phyloP scores from a whole-genome alignment of 371 early-diverging fungal genomes.

The Chytridiales sp. region DNA sequence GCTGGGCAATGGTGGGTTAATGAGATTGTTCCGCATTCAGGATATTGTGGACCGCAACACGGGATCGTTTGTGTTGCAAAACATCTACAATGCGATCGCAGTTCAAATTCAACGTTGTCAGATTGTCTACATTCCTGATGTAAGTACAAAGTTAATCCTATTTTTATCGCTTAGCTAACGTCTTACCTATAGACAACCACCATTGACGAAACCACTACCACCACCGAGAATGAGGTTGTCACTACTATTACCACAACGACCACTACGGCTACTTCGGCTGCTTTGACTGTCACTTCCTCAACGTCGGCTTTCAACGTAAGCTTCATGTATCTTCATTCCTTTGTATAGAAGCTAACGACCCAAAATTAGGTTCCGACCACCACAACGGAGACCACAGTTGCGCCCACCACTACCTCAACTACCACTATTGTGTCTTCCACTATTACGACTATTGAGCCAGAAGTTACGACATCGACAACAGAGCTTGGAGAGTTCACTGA shows the following conservation, averaged over 20 bases:
- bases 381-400: neutral
- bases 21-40: constrained; percentile 33
- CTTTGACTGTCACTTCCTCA: neutral
- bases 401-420: constrained; percentile 2
- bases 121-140: constrained; percentile 1
- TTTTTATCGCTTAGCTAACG: neutral
- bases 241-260: constrained; percentile 6
- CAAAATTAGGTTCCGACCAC: too few species aligned
- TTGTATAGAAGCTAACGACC: too few species aligned
- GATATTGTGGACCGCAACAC: constrained; percentile 27
- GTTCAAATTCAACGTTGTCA: constrained; percentile 9
- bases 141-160: neutral
- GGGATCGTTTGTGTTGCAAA: constrained; percentile 23
- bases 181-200: neutral
- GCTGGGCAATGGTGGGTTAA: constrained; percentile 21
- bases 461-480: too few species aligned
- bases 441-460: neutral
- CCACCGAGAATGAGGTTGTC: neutral
- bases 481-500: constrained; percentile 1
- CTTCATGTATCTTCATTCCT: too few species aligned
- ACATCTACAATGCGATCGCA: constrained; percentile 27
- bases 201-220: constrained; percentile 8
- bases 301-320: too few species aligned
- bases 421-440: neutral
- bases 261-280: neutral